Evolutionary conservation across 495 filamentous ascomycete genomes (phyloP), one percentile per base, ranked within the genome.

Genomic region (Geoglossum glabrum): DNA sequence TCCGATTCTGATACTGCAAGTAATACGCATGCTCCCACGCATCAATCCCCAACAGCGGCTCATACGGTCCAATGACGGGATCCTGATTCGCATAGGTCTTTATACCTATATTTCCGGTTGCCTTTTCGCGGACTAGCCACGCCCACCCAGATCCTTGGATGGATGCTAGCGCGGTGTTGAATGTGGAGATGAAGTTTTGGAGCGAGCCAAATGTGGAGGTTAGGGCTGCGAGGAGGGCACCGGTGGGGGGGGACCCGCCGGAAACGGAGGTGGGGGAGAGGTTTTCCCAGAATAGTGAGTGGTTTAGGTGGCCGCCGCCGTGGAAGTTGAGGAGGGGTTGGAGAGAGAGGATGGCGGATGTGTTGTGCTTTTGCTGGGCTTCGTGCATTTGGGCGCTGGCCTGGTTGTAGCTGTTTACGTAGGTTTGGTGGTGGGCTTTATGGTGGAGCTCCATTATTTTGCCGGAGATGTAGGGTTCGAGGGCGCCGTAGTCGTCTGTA

Each of bases 381-480:
- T 76, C 74, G 36, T 66, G 72, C 47, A 86, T 74, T 61, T 81
- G 76, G 62, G 84, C 79, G 33, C 74, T 64, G 11, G 77, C 77
- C 40, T 72, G 71, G 71, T 88, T 88, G 66, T 82, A 77, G 46
- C 78, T 78, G 67, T 76, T 86, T 57, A 88, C 84, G 69, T 88
- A 88, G 60, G 84, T 85, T 64, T 85, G 73, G 73, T 88, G 84
- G 73, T 88, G 84, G 65, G 82, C 84, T 65, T 73, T 75, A 77
- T 88, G 80, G 72, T 88, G 84, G 8, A 88, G 76, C 78, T 98
- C 90, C 92, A 98, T 98, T 74, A 98, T 98, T 77, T 88, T 83
- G 73, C 87, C 90, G 45, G 85, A 90, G 74, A 98, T 93, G 68
- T 85, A 71, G 62, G 92, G 92, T 70, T 98, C 92, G 66, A 98